phyloP scores from a whole-genome alignment of 2,329 filamentous ascomycete genomes.

The Alternaria brassicae region DNA sequence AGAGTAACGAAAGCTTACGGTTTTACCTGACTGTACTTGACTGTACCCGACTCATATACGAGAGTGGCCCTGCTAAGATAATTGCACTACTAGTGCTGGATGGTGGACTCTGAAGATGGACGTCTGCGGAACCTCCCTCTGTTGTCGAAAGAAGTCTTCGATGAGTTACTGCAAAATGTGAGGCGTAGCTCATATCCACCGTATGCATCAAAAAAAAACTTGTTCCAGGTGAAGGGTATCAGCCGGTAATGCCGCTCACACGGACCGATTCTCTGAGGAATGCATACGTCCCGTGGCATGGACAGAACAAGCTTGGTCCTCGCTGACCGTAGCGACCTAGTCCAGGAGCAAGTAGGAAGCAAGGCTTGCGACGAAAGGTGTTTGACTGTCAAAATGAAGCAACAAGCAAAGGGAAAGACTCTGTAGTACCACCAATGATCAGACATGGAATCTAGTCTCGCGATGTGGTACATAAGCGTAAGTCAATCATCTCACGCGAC shows the following conservation, averaged over 20 bases:
- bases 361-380: background rate
- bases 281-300: background rate
- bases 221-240: background rate
- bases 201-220: background rate
- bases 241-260: background rate
- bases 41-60: background rate
- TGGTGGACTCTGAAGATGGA: background rate
- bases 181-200: background rate
- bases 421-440: background rate
- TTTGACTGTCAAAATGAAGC: background rate
- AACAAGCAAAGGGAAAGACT: background rate
- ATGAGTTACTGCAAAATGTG: background rate
- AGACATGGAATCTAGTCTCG: background rate
- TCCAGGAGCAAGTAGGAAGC: background rate
- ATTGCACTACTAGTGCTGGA: background rate
- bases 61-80: background rate
- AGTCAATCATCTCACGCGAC: constrained; percentile 1
- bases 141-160: background rate
- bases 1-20: background rate
- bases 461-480: constrained; percentile 1
- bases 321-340: background rate
- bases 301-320: background rate
- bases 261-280: background rate
- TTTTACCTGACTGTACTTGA: background rate
- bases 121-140: background rate